A percentile compares a stretch with the other conserved stretches of the same genome.
Conservation (phyloP, 1,284 basidiomycete genomes). For the Dichomitus squalens region DNA sequence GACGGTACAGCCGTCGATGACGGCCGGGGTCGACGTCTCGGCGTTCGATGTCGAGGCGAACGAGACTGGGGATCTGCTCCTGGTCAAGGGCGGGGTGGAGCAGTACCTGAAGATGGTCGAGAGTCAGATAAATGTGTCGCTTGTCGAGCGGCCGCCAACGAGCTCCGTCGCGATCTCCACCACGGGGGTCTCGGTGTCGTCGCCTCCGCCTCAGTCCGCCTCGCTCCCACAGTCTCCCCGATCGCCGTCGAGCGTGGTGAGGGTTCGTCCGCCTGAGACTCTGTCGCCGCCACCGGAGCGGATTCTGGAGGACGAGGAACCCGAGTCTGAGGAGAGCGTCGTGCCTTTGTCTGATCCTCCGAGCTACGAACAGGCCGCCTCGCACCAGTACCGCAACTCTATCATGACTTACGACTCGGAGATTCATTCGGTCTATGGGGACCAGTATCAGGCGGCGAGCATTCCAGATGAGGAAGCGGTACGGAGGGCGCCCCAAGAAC, state of each 20-base stretch:
- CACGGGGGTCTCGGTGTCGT: constrained; percentile 9
- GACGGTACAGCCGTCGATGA: constrained; percentile 41
- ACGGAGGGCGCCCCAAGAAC: constrained; percentile 23
- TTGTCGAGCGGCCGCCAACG: constrained; percentile 5
- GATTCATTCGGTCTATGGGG: neutral
- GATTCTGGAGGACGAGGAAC: constrained; percentile 12
- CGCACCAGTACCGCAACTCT: constrained; percentile 7
- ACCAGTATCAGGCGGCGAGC: neutral
- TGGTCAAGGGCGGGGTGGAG: constrained; percentile 64
- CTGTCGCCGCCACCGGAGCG: constrained; percentile 10
- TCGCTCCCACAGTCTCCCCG: constrained; percentile 21
- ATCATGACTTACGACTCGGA: constrained; percentile 9
- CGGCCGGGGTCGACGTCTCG: constrained; percentile 54
- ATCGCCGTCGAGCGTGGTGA: constrained; percentile 19
- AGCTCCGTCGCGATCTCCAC: constrained; percentile 8
- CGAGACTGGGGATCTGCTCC: constrained; percentile 57
- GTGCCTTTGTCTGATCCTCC: constrained; percentile 27
- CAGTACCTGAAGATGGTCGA: constrained; percentile 66
- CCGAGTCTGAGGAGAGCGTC: constrained; percentile 4
- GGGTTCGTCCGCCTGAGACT: constrained; percentile 3
- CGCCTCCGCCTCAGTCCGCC: constrained; percentile 12
- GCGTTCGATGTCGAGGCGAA: constrained; percentile 71
- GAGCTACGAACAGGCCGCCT: constrained; percentile 11
- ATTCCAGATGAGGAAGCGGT: neutral
- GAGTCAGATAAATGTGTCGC: constrained; percentile 26